Percentiles rank a stretch among this genome's conserved stretches.
These are phyloP conservation scores for Suillus subalutaceus DNA, from an alignment of 768 basidiomycete species.

Conservation along the genomic window DNA sequence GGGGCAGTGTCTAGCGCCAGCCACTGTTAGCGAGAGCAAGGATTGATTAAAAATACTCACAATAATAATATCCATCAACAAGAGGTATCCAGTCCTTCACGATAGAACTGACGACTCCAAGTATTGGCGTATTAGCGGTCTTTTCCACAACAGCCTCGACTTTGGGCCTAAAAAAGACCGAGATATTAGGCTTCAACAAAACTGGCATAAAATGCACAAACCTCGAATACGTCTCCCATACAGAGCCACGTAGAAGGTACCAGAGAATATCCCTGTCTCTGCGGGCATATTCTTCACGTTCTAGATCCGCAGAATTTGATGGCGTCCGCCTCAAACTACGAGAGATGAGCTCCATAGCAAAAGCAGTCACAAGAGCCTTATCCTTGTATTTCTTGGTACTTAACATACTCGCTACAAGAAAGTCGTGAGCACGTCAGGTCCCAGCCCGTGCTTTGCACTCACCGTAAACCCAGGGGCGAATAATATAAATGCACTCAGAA, in stretches of 20 bases:
- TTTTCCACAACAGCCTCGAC: slow-evolving; percentile 62
- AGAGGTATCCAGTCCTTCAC: slow-evolving; percentile 86
- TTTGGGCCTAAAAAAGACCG: slow-evolving; percentile 62
- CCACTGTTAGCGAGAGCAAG: slow-evolving; percentile 10
- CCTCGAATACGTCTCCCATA: slow-evolving; percentile 69
- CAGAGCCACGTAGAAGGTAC: slow-evolving; percentile 84
- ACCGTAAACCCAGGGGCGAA: slow-evolving; percentile 83
- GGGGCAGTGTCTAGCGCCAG: slow-evolving; percentile 44
- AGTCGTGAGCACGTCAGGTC: slow-evolving; percentile 9
- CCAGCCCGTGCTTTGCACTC: slow-evolving; percentile 24
- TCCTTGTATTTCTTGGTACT: slow-evolving; percentile 36
- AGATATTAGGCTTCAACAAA: slow-evolving; percentile 3
- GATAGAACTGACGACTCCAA: slow-evolving; percentile 71
- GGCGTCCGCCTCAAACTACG: slow-evolving; percentile 74
- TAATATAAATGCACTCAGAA: slow-evolving; percentile 68
- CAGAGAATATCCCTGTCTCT: slow-evolving; percentile 82
- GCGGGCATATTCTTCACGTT: slow-evolving; percentile 78
- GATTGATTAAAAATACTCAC: slow-evolving; percentile 44
- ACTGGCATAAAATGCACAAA: slow-evolving; percentile 9
- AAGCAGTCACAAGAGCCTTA: slow-evolving; percentile 63
- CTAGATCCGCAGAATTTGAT: slow-evolving; percentile 60
- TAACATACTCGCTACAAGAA: slow-evolving; percentile 26
- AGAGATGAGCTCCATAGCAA: slow-evolving; percentile 73
- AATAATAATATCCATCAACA: slow-evolving; percentile 91
- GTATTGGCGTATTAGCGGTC: slow-evolving; percentile 58